Conservation (phyloP, 2,329 filamentous ascomycete species). For the Phaeosphaeria sp. region DNA sequence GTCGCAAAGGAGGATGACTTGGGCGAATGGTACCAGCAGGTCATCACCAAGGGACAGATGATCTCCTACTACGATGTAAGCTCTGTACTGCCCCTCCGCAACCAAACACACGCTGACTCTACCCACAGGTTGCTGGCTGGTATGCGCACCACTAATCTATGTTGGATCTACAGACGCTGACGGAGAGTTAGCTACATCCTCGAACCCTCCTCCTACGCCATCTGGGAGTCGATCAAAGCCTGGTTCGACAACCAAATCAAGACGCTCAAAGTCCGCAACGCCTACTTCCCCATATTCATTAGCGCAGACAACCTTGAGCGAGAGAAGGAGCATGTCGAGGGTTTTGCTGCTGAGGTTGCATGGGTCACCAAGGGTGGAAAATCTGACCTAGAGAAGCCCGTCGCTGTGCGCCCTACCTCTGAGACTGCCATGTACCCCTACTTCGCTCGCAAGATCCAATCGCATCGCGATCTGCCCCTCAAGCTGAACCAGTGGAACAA, state of each 20-base stretch:
- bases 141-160: constrained; percentile 7
- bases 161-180: not conserved
- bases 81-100: constrained; percentile 40
- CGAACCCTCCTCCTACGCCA: constrained; percentile 71
- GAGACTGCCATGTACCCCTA: constrained; percentile 93
- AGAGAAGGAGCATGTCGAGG: constrained; percentile 97
- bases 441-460: constrained; percentile 96
- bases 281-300: constrained; percentile 92
- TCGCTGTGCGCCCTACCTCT: constrained; percentile 72
- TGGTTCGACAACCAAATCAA: constrained; percentile 75
- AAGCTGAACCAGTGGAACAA: constrained; percentile 99
- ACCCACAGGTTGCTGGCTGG: constrained; percentile 36
- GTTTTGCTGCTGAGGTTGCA: constrained; percentile 90
- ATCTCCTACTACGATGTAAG: constrained; percentile 98
- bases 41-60: constrained; percentile 96
- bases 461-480: constrained; percentile 91
- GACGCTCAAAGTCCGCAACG: constrained; percentile 90
- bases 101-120: constrained; percentile 2
- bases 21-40: constrained; percentile 95
- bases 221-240: constrained; percentile 71
- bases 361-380: constrained; percentile 93
- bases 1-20: constrained; percentile 86
- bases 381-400: constrained; percentile 84
- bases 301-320: constrained; percentile 79
- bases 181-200: constrained; percentile 67